These are phyloP conservation scores for Apiotrichum laibachii DNA, from an alignment of 1,284 basidiomycete species.

Conservation along the genomic window DNA sequence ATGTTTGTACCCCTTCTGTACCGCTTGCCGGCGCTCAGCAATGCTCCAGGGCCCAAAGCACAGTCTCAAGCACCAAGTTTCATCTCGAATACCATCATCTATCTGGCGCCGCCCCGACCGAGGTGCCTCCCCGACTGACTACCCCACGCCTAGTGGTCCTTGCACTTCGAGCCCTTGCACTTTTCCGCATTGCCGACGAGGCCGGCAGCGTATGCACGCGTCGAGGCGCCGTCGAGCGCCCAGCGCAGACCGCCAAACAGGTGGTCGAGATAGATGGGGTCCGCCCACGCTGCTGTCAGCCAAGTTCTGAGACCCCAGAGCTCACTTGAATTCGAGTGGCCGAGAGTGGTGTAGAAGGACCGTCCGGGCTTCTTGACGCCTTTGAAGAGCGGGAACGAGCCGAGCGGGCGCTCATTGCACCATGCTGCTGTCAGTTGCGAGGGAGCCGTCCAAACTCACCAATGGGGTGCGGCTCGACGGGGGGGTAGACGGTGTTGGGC, in stretches of 20 bases:
- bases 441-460: slow-evolving; percentile 1
- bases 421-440: slow-evolving; percentile 53
- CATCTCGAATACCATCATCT: too few species aligned
- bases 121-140: too few species aligned
- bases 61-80: too few species aligned
- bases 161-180: too few species aligned
- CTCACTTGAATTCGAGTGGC: slow-evolving; percentile 64
- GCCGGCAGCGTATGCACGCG: slow-evolving; percentile 42
- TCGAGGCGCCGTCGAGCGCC: slow-evolving; percentile 59
- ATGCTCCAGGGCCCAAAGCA: too few species aligned
- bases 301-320: background rate
- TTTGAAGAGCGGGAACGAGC: slow-evolving; percentile 50
- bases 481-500: background rate
- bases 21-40: too few species aligned
- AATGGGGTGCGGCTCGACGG: slow-evolving; percentile 46
- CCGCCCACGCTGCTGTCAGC: slow-evolving; percentile 49
- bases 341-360: slow-evolving; percentile 75
- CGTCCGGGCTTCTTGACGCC: slow-evolving; percentile 59
- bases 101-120: too few species aligned
- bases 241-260: slow-evolving; percentile 70
- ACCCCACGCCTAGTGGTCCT: too few species aligned
- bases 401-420: slow-evolving; percentile 70
- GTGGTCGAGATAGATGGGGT: slow-evolving; percentile 65
- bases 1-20: too few species aligned
- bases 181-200: slow-evolving; percentile 37